Base-by-base conservation (phyloP, 768 basidiomycete genomes). In the Leccinum aurantiacum region DNA sequence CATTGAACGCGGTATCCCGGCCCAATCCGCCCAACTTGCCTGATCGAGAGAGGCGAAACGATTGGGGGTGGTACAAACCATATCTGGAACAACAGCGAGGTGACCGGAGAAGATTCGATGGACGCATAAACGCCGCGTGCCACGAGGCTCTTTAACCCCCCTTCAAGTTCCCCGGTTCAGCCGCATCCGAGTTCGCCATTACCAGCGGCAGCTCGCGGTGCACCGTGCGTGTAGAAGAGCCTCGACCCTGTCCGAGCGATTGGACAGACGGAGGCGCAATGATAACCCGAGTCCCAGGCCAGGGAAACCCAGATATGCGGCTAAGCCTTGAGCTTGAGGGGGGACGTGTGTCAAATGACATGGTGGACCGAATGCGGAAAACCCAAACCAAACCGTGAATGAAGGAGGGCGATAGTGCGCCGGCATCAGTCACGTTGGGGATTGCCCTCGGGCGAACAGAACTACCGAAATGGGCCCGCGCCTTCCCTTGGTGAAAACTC, bases 401-500 rank as follows among this genome's bases (percentile, higher is more conserved):
- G n/a, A 11, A 44, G n/a, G n/a, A n/a, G 9, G 65, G 65, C 31
- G 59, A 63, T 63, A 60, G 61, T 67, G 47, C 62, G n/a, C n/a
- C n/a, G n/a, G n/a, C n/a, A n/a, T n/a, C n/a, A n/a, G n/a, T n/a
- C n/a, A n/a, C n/a, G n/a, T n/a, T n/a, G n/a, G n/a, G n/a, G n/a
- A n/a, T n/a, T n/a, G n/a, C n/a, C n/a, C n/a, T n/a, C n/a, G n/a
- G n/a, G n/a, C n/a, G n/a, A n/a, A n/a, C n/a, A n/a, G n/a, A n/a
- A n/a, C n/a, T n/a, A n/a, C n/a, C n/a, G n/a, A n/a, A n/a, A n/a
- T n/a, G n/a, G n/a, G n/a, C n/a, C n/a, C n/a, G n/a, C n/a, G n/a
- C n/a, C n/a, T n/a, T n/a, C n/a, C n/a, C n/a, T n/a, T n/a, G n/a
- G n/a, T n/a, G n/a, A n/a, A n/a, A n/a, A n/a, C n/a, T n/a, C n/a